Evolutionary conservation across 2,329 filamentous ascomycete species (phyloP).

Genomic region (Arthroderma sp.): DNA sequence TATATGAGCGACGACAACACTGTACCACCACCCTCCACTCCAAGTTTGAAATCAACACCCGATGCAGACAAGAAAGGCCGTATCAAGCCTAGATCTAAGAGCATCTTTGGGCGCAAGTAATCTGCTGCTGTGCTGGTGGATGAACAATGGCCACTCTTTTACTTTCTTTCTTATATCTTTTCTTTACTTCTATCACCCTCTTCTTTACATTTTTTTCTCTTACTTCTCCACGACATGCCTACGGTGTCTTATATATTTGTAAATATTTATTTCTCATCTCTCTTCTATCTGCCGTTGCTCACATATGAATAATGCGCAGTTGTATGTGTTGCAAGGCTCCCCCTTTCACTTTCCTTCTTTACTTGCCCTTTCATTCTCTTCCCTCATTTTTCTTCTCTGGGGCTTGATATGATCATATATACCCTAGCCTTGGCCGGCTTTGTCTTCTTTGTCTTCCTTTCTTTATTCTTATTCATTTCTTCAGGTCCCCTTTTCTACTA

Average conservation of each 20-base stretch:
- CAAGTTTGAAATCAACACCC: conserved; percentile 6
- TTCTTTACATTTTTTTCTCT: conserved; percentile 9
- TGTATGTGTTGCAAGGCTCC: too few relatives aligned
- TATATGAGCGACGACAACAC: conserved; percentile 56
- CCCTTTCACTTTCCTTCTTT: too few relatives aligned
- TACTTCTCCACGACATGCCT: neutral
- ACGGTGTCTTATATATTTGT: neutral
- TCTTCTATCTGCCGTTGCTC: neutral
- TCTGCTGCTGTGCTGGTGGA: conserved; percentile 17
- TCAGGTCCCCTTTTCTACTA: neutral
- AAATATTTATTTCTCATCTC: neutral
- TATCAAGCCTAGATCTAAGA: conserved; percentile 56
- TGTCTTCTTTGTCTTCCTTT: conserved; percentile 5
- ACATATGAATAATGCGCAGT: too few relatives aligned
- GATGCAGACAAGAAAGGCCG: conserved; percentile 45
- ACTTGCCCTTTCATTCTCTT: neutral
- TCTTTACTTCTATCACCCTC: conserved; percentile 1
- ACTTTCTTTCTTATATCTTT: conserved; percentile 12
- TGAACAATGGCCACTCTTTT: conserved; percentile 5
- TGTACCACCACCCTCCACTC: conserved; percentile 1
- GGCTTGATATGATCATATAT: neutral
- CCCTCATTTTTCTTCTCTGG: neutral
- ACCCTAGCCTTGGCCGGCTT: neutral
- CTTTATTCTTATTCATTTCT: conserved; percentile 5
- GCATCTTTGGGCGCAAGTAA: conserved; percentile 54